Conservation (phyloP, 2,329 filamentous ascomycete species). For the Cladosporium phlei region DNA sequence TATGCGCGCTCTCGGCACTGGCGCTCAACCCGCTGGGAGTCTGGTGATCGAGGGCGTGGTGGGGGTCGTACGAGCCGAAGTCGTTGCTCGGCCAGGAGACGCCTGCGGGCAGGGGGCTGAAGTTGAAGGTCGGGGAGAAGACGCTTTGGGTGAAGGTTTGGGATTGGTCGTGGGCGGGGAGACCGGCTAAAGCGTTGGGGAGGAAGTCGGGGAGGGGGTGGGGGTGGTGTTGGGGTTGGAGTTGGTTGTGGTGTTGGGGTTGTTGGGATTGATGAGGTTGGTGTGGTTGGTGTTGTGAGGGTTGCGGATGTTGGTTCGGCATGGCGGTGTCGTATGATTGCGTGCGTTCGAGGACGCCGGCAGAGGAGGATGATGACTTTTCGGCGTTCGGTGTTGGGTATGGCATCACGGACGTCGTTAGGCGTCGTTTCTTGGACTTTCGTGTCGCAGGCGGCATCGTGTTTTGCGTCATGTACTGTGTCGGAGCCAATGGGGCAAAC, state of each 20-base stretch:
- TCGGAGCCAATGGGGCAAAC: conserved; percentile 11
- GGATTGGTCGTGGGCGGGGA: conserved; percentile 9
- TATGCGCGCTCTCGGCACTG: conserved; percentile 34
- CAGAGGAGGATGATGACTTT: background rate
- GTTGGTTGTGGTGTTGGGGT: conserved; percentile 7
- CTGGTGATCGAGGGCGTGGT: conserved; percentile 35
- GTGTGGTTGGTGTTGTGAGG: conserved; percentile 9
- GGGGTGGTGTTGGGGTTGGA: too few relatives aligned
- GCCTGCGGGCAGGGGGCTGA: conserved; percentile 23
- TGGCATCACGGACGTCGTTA: conserved; percentile 21
- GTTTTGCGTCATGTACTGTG: conserved; percentile 21
- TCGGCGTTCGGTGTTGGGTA: conserved; percentile 21
- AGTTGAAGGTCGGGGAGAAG: conserved; percentile 40
- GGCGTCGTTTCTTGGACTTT: conserved; percentile 21
- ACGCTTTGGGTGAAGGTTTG: conserved; percentile 29
- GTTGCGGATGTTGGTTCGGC: conserved; percentile 9
- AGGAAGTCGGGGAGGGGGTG: conserved; percentile 9
- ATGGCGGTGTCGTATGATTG: conserved; percentile 14
- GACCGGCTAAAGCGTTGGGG: conserved; percentile 1
- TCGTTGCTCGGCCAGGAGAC: conserved; percentile 13
- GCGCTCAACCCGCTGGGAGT: conserved; percentile 43
- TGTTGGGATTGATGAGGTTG: conserved; percentile 5
- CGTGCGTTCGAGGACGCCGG: conserved; percentile 11
- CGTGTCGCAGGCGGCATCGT: conserved; percentile 15
- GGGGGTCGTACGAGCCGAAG: conserved; percentile 19